These are phyloP conservation scores for Saposhnikovia divaricata DNA, from an alignment of 129 eudicot species.

Conservation along the genomic window DNA sequence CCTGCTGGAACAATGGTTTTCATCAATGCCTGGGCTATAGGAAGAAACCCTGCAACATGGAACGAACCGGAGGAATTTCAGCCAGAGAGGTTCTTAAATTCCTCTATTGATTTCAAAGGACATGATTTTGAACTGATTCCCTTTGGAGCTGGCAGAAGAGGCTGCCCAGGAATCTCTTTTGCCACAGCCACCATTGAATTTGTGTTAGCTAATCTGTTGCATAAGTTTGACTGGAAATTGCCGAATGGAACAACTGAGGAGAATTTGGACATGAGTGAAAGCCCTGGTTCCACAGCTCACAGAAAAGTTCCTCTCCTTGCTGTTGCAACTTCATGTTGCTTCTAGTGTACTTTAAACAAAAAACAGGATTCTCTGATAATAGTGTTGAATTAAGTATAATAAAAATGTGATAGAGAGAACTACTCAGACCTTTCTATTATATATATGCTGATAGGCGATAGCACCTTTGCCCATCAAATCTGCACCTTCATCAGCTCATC, in stretches of 20 bases:
- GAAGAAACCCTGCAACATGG: constrained; percentile 44
- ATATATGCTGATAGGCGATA: no score
- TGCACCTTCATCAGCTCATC: not conserved
- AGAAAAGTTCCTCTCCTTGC: constrained; percentile 30
- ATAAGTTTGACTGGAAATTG: constrained; percentile 30
- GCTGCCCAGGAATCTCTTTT: constrained; percentile 41
- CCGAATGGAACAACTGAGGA: constrained; percentile 24
- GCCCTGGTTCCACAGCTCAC: constrained; percentile 17
- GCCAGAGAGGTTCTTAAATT: constrained; percentile 38
- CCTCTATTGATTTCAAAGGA: constrained; percentile 24
- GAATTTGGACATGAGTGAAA: constrained; percentile 40
- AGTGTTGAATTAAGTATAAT: no score
- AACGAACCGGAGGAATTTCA: constrained; percentile 29
- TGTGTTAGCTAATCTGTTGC: constrained; percentile 34
- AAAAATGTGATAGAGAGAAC: no score
- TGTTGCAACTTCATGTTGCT: not conserved
- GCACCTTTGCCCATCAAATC: not conserved
- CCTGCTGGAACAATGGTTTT: constrained; percentile 33
- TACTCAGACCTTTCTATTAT: not conserved
- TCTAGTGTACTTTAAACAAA: not conserved
- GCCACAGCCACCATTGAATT: constrained; percentile 25
- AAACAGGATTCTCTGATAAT: not conserved
- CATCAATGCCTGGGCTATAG: constrained; percentile 39
- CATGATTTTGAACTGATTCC: constrained; percentile 39
- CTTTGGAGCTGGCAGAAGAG: constrained; percentile 49